phyloP scores from a whole-genome alignment of 345 rosid species.

The Sonneratia alba region DNA sequence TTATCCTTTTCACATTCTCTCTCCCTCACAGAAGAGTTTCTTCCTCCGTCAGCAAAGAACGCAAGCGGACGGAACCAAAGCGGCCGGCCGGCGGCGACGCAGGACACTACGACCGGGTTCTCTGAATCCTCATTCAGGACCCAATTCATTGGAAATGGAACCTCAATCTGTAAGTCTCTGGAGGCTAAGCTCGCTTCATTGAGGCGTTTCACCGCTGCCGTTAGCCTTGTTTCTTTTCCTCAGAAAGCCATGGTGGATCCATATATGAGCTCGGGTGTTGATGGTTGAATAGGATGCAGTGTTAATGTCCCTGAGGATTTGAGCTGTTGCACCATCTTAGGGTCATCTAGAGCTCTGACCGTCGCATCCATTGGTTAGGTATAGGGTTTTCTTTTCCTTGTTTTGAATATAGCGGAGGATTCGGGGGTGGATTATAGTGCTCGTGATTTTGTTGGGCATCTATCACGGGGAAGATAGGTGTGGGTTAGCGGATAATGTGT shows the following conservation, averaged over 20 bases:
- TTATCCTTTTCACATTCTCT: conserved; percentile 17
- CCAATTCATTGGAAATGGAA: conserved; percentile 7
- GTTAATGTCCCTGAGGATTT: not conserved
- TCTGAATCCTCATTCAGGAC: conserved; percentile 7
- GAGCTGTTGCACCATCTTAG: not conserved
- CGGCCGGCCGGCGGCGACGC: conserved; percentile 1
- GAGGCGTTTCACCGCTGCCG: not conserved
- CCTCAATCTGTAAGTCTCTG: conserved; percentile 9
- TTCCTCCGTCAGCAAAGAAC: conserved; percentile 23
- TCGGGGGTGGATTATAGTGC: conserved; percentile 15
- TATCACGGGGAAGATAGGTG: conserved; percentile 40
- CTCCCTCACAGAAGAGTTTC: conserved; percentile 15
- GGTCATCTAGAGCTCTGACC: not conserved
- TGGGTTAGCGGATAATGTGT: conserved; percentile 87
- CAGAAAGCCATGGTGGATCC: not conserved
- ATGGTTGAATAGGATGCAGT: not conserved
- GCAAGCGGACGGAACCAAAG: conserved; percentile 1
- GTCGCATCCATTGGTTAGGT: conserved; percentile 3
- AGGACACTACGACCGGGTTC: conserved; percentile 23
- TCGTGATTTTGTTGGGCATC: conserved; percentile 12
- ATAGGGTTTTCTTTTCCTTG: conserved; percentile 1
- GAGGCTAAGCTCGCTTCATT: conserved; percentile 8
- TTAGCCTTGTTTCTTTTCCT: not conserved
- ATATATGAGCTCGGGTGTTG: not conserved
- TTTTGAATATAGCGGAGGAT: conserved; percentile 7